These are phyloP conservation scores for Triangularia verruculosa DNA, from an alignment of 2,329 filamentous ascomycete genomes.

Conservation along the genomic window DNA sequence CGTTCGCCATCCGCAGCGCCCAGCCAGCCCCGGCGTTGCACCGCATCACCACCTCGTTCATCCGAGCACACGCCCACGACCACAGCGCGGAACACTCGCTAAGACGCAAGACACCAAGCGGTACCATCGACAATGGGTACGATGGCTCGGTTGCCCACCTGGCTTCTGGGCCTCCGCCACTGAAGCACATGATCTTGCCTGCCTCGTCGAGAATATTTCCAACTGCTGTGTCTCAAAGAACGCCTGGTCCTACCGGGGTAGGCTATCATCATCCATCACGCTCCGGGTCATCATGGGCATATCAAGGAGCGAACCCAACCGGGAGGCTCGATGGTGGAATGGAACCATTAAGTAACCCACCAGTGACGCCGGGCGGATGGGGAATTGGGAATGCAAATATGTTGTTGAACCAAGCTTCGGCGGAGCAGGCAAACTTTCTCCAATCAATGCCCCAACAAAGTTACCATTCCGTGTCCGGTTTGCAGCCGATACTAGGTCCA, in stretches of 20 bases:
- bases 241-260: conserved; percentile 10
- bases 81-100: conserved; percentile 67
- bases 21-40: conserved; percentile 33
- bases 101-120: conserved; percentile 87
- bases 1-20: conserved; percentile 38
- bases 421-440: conserved; percentile 19
- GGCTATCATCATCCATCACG: conserved; percentile 19
- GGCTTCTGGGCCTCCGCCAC: conserved; percentile 68
- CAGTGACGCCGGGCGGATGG: conserved; percentile 22
- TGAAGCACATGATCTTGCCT: conserved; percentile 80
- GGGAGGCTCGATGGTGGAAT: conserved; percentile 11
- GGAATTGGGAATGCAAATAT: conserved; percentile 15
- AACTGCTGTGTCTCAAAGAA: conserved; percentile 29
- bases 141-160: conserved; percentile 77
- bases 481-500: conserved; percentile 31
- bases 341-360: conserved; percentile 13
- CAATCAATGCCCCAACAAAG: conserved; percentile 24
- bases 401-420: conserved; percentile 10
- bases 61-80: conserved; percentile 29
- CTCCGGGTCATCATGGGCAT: conserved; percentile 25
- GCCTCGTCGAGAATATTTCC: conserved; percentile 41
- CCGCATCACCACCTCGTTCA: conserved; percentile 31
- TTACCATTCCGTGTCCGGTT: conserved; percentile 22
- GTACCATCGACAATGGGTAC: conserved; percentile 88
- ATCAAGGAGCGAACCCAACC: conserved; percentile 18